Evolutionary conservation across 345 rosid species (phyloP).

Genomic region (Luvunga scandens): DNA sequence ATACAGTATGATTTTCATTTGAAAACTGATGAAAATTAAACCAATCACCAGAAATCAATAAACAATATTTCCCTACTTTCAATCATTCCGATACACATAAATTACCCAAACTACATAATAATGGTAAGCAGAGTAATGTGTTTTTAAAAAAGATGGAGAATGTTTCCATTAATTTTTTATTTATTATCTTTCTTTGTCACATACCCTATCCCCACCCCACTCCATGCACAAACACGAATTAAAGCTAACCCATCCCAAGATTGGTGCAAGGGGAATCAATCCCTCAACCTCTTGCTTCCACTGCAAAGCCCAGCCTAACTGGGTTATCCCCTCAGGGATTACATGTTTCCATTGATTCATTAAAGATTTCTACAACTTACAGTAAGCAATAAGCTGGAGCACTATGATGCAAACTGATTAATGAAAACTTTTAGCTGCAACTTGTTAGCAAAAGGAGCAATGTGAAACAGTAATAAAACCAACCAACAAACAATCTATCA

Average conservation of each 20-base stretch:
- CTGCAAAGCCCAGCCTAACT: too few relatives aligned
- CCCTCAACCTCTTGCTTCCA: too few relatives aligned
- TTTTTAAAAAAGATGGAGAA: background rate
- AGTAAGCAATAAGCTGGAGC: background rate
- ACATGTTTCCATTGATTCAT: background rate
- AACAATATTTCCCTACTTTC: background rate
- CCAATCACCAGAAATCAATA: background rate
- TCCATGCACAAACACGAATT: too few relatives aligned
- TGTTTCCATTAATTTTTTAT: background rate
- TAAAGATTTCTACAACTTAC: background rate
- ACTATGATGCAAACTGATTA: too few relatives aligned
- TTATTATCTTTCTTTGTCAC: too few relatives aligned
- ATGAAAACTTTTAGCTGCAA: background rate
- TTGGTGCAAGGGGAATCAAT: too few relatives aligned
- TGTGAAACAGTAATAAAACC: background rate
- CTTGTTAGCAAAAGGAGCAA: background rate
- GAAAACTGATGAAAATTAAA: background rate
- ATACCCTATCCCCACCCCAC: too few relatives aligned
- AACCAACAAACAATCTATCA: background rate
- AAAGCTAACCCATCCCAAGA: too few relatives aligned
- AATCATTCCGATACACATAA: background rate
- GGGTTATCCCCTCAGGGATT: too few relatives aligned
- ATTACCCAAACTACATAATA: background rate
- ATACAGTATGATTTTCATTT: background rate
- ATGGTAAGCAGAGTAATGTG: background rate